Base-by-base conservation (phyloP, 805 yeast species). In the Blastobotrys chiropterorum region DNA sequence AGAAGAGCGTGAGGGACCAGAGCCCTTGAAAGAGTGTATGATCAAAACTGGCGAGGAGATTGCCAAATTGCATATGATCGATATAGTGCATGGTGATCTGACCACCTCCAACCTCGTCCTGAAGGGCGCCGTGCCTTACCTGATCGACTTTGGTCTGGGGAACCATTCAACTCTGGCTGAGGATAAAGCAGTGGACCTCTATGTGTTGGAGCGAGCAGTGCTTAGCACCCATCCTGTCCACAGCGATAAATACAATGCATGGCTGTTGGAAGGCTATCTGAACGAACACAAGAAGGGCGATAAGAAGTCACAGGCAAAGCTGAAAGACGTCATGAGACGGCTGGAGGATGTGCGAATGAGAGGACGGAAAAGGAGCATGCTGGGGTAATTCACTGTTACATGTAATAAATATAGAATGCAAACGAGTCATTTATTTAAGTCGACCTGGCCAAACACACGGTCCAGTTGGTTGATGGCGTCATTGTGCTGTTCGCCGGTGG, bases 171-270 rank as follows among this genome's bases (percentile, higher is more conserved):
- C 77, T 1, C 65, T 89, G 55, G 78, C 86, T 0, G 99, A 94
- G 61, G 98, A 92, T 62, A 90, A 88, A 67, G 98, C 98, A 2
- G 99, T 94, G n/a, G 99, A 94, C 67, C 67, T 94, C 53, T 94
- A 94, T 61, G 98, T 94, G 8, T 69, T 94, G 54, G 99, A 94
- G 67, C 74, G 98, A 61, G 98, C 99, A 0, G 77, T 94, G 16
- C 70, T 81, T 30, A 87, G 96, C 58, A 94, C 99, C 1, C 99
- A 94, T 67, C 92, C 98, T 0, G 74, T 76, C 3, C 79, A 78
- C 61, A 75, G 96, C 1, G 76, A 74, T 1, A 61, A 66, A 43
- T 90, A 90, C 65, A 83, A 80, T 59, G 66, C 69, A 42, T 83
- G 92, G 90, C 61, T 90, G 3, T 68, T 90, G 55, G 76, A 81